Conservation (phyloP, 176 grass and related monocot genomes). For the Carex kokanica region DNA sequence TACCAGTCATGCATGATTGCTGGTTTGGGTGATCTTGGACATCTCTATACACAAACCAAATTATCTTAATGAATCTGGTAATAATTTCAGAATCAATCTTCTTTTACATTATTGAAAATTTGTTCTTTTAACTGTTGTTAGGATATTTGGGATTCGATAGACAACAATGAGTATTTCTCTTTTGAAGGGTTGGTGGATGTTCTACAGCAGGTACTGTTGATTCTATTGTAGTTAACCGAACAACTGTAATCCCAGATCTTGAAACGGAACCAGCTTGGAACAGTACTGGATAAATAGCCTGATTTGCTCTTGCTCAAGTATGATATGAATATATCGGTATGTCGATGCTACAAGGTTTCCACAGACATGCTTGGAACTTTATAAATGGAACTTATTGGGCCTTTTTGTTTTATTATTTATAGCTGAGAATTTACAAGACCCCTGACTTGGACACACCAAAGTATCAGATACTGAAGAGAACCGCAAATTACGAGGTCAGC, state of each 20-base stretch:
- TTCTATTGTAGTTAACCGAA: conserved; percentile 1
- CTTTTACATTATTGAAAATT: not conserved
- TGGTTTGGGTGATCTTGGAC: not conserved
- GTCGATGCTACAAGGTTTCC: not conserved
- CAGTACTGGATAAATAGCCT: not conserved
- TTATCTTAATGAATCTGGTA: not conserved
- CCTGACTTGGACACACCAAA: conserved; percentile 87
- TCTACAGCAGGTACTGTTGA: conserved; percentile 61
- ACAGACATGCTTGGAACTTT: not conserved
- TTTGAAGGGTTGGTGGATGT: conserved; percentile 70
- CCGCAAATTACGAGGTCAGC: conserved; percentile 74
- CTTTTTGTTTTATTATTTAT: conserved; percentile 18
- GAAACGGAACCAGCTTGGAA: not conserved
- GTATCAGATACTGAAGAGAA: conserved; percentile 74
- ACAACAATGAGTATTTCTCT: conserved; percentile 75
- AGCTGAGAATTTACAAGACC: conserved; percentile 87
- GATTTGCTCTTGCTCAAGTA: not conserved
- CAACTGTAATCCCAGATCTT: conserved; percentile 13
- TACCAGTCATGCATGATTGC: not conserved
- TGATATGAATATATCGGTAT: not conserved
- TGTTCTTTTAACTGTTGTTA: conserved; percentile 9
- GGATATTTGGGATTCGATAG: conserved; percentile 95
- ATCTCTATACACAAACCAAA: not conserved
- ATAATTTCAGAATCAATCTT: not conserved
- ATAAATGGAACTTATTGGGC: conserved; percentile 19